phyloP scores from a whole-genome alignment of 805 yeast species.

The Isabelozyma gotoi region DNA sequence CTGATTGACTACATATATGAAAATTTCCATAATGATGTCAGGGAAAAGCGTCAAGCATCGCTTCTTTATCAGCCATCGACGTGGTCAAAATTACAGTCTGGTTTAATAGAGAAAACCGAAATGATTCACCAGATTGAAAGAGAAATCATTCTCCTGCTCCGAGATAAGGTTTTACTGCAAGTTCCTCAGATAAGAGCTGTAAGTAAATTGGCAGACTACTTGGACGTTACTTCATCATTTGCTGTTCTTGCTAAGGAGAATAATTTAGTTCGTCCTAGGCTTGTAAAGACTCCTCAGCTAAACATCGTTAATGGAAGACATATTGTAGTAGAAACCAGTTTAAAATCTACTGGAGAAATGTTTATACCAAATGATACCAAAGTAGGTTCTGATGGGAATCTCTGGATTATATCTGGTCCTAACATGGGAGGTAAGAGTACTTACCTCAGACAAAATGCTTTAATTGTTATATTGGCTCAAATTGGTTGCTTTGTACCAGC shows the following conservation, averaged over 20 bases:
- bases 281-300: constrained; percentile 49
- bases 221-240: constrained; percentile 76
- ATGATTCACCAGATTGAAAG: constrained; percentile 57
- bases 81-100: constrained; percentile 57
- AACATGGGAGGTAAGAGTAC: constrained; percentile 90
- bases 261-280: constrained; percentile 61
- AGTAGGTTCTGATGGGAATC: constrained; percentile 17
- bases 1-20: constrained; percentile 19
- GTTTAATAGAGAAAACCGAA: constrained; percentile 44
- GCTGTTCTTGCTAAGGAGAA: constrained; percentile 70
- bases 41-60: constrained; percentile 39
- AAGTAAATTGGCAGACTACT: constrained; percentile 53
- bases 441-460: constrained; percentile 70
- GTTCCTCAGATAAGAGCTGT: constrained; percentile 49
- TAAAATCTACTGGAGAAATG: constrained; percentile 45
- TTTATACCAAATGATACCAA: constrained; percentile 46
- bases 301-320: constrained; percentile 73
- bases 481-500: constrained; percentile 79
- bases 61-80: constrained; percentile 45
- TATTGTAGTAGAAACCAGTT: constrained; percentile 78
- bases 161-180: constrained; percentile 42
- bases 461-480: constrained; percentile 70
- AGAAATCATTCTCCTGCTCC: constrained; percentile 48
- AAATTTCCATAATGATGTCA: constrained; percentile 19
- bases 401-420: constrained; percentile 77